phyloP scores from a whole-genome alignment of 345 rosid species.

The Populus davidiana region DNA sequence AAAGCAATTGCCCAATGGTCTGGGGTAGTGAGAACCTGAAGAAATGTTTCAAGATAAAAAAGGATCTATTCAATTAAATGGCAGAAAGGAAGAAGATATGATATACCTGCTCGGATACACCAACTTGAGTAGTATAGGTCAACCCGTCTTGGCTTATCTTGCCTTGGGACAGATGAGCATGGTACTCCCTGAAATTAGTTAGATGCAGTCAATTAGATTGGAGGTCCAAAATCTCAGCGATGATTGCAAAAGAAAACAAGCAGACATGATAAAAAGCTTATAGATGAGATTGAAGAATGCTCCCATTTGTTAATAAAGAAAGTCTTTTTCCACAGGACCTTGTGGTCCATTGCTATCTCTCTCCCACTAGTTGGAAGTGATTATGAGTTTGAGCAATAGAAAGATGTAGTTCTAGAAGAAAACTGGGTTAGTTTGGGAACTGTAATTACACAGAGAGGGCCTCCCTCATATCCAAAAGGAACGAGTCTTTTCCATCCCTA shows the following conservation, averaged over 20 bases:
- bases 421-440: neutral
- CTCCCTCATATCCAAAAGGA: neutral
- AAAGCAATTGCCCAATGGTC: neutral
- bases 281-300: neutral
- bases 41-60: neutral
- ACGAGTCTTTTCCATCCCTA: neutral
- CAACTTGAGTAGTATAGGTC: conserved; percentile 81
- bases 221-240: conserved; percentile 8
- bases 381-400: neutral
- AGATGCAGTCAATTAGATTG: neutral
- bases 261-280: neutral
- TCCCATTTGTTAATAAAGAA: neutral
- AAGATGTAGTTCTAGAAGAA: neutral
- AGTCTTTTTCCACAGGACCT: neutral
- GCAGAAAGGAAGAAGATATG: neutral
- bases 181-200: conserved; percentile 53
- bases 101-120: conserved; percentile 69
- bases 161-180: conserved; percentile 48
- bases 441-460: neutral
- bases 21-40: neutral
- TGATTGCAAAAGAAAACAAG: neutral
- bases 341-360: neutral
- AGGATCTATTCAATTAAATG: neutral
- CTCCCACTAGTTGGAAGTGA: neutral
- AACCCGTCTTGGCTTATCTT: conserved; percentile 57